These are phyloP conservation scores for Rachicladosporium sp. DNA, from an alignment of 2,329 filamentous ascomycete species.

Conservation along the genomic window DNA sequence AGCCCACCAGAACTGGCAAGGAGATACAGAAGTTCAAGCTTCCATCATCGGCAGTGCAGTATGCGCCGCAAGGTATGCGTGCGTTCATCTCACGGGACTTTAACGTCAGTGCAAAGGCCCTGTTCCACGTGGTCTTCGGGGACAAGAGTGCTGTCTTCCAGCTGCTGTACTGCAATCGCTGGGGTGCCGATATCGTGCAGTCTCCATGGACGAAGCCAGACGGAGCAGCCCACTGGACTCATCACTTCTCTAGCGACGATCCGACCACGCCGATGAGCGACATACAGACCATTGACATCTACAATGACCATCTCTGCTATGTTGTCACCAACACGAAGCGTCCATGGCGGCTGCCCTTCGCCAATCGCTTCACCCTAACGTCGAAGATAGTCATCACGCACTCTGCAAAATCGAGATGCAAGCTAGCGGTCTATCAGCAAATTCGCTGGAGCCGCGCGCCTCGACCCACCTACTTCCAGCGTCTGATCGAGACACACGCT, in stretches of 20 bases:
- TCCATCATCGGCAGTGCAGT: conserved; percentile 67
- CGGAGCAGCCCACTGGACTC: conserved; percentile 31
- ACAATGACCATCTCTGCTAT: conserved; percentile 49
- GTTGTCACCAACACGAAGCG: conserved; percentile 52
- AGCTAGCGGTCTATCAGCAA: conserved; percentile 74
- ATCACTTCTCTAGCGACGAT: conserved; percentile 51
- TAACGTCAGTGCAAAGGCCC: conserved; percentile 81
- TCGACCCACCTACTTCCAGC: conserved; percentile 28
- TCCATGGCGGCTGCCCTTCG: conserved; percentile 77
- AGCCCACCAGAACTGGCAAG: conserved; percentile 28
- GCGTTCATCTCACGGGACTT: conserved; percentile 70
- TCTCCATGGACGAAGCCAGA: conserved; percentile 70
- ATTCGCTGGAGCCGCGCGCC: conserved; percentile 65
- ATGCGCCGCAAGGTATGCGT: conserved; percentile 71
- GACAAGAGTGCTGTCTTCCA: conserved; percentile 94
- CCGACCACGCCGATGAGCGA: conserved; percentile 47
- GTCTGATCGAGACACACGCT: conserved; percentile 51
- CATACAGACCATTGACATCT: conserved; percentile 68
- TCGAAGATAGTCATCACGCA: conserved; percentile 93
- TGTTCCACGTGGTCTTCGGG: conserved; percentile 93
- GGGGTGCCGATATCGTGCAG: conserved; percentile 67
- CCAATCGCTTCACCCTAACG: conserved; percentile 64
- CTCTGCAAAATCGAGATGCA: conserved; percentile 80
- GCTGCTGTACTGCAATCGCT: conserved; percentile 72
- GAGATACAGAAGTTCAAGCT: conserved; percentile 64